phyloP scores from a whole-genome alignment of 2,329 filamentous ascomycete species.

The Penicillium sp. region DNA sequence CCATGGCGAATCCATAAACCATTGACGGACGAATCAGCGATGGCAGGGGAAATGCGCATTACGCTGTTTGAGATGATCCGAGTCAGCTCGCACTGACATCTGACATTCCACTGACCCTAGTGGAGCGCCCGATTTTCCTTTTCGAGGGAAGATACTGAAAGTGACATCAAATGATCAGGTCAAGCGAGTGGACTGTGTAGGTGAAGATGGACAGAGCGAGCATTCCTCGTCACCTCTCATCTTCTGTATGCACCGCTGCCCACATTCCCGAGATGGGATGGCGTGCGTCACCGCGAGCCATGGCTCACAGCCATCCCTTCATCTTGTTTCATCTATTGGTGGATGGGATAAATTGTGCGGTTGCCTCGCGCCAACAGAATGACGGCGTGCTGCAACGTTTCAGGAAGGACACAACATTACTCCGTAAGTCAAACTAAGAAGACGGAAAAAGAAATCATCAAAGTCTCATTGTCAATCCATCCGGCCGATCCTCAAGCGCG shows the following conservation, averaged over 20 bases:
- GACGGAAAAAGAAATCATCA: no score
- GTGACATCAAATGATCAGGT: not conserved
- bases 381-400: no score
- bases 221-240: no score
- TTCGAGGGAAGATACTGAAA: no score
- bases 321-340: constrained; percentile 7
- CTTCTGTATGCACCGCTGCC: constrained; percentile 11
- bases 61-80: constrained; percentile 15
- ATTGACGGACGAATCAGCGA: constrained; percentile 11
- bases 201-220: no score
- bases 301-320: constrained; percentile 17
- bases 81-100: constrained; percentile 29
- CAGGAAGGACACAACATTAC: not conserved
- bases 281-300: constrained; percentile 11
- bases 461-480: constrained; percentile 1
- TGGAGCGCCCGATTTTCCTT: constrained; percentile 1
- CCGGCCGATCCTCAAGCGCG: constrained; percentile 2
- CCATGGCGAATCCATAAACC: constrained; percentile 8
- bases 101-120: constrained; percentile 17
- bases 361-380: no score
- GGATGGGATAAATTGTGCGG: no score
- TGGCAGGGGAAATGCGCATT: constrained; percentile 4
- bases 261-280: constrained; percentile 10
- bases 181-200: no score
- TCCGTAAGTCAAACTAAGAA: no score